Evolutionary conservation across 192 early-diverging fungal species (phyloP).

Genomic region (Coemansia sp.): DNA sequence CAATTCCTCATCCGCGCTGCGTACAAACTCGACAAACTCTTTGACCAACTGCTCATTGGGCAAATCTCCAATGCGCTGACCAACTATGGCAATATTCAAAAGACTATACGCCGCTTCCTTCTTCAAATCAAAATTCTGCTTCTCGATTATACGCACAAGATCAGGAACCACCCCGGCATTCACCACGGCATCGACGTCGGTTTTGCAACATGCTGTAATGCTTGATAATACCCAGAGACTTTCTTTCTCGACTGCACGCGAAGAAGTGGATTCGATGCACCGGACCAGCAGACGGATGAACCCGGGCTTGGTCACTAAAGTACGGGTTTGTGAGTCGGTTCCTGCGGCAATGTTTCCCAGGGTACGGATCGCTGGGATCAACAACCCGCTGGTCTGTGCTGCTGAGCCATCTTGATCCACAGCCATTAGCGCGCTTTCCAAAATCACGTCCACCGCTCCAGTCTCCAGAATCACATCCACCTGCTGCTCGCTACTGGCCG

Average conservation of each 20-base stretch:
- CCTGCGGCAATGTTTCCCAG: constrained; percentile 69
- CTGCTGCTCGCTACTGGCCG: constrained; percentile 48
- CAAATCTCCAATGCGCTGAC: constrained; percentile 14
- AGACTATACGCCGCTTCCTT: constrained; percentile 69
- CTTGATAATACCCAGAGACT: constrained; percentile 71
- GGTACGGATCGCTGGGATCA: constrained; percentile 64
- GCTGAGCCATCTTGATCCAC: constrained; percentile 1
- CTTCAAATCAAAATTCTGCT: constrained; percentile 66
- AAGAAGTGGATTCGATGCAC: constrained; percentile 30
- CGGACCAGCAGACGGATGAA: constrained; percentile 53
- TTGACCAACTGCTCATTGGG: constrained; percentile 26
- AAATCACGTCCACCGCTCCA: constrained; percentile 29
- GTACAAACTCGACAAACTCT: constrained; percentile 59
- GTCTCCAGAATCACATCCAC: constrained; percentile 51
- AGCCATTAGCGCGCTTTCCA: constrained; percentile 12
- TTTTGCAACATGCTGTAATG: constrained; percentile 58
- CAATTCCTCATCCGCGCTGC: constrained; percentile 63
- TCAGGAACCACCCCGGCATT: constrained; percentile 55
- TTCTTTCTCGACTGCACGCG: constrained; percentile 66
- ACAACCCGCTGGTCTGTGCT: constrained; percentile 32
- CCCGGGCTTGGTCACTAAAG: constrained; percentile 43
- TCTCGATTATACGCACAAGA: constrained; percentile 59
- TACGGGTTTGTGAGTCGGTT: constrained; percentile 60
- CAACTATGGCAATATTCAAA: constrained; percentile 61
- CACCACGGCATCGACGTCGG: constrained; percentile 57